Conservation (phyloP, 352 stramenopile species). For the Phytophthora podocarpi region DNA sequence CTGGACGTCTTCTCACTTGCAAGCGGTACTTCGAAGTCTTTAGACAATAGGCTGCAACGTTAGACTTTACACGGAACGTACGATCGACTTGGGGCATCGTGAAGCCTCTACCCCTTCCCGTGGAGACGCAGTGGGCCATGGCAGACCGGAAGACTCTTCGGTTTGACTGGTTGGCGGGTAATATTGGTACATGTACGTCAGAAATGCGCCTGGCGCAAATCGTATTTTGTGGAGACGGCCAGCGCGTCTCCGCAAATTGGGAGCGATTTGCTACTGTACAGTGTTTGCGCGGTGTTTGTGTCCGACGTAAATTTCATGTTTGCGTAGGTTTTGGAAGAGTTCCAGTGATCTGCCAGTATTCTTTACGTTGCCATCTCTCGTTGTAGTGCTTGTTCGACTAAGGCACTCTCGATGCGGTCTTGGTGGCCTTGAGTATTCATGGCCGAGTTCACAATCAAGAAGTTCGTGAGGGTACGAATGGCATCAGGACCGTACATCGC, state of each 20-base stretch:
- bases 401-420: neutral
- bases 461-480: conserved; percentile 5
- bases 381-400: neutral
- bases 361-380: conserved; percentile 28
- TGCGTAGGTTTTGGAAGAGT: neutral
- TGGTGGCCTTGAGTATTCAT: conserved; percentile 5
- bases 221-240: too few species aligned
- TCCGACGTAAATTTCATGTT: neutral
- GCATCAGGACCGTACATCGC: neutral
- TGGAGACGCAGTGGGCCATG: neutral
- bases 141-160: neutral
- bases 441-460: conserved; percentile 1
- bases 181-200: neutral
- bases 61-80: neutral
- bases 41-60: too few species aligned
- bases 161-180: neutral
- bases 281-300: neutral
- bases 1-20: neutral
- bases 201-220: too few species aligned
- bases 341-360: too few species aligned
- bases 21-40: too few species aligned
- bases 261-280: conserved; percentile 2
- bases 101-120: neutral
- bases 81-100: neutral
- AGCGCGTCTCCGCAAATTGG: too few species aligned